These are phyloP conservation scores for Boletales sp. DNA, from an alignment of 768 basidiomycete species.

Conservation along the genomic window DNA sequence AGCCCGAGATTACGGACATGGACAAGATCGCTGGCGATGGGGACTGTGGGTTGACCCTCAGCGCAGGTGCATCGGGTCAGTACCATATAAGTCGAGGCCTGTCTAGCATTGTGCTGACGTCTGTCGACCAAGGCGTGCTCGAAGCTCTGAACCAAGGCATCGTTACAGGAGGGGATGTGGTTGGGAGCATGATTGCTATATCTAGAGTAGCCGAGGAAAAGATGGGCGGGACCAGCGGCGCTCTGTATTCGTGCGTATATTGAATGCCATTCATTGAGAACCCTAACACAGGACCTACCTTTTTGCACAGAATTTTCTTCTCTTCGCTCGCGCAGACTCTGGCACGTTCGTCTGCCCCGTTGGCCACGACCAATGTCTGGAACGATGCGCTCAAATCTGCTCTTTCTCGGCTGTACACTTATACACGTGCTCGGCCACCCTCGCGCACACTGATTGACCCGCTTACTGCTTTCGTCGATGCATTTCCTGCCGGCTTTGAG, in stretches of 20 bases:
- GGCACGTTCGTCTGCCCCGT: conserved; percentile 32
- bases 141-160: conserved; percentile 50
- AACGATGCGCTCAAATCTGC: conserved; percentile 53
- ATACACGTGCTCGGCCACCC: conserved; percentile 86
- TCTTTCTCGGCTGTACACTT: conserved; percentile 63
- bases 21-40: conserved; percentile 94
- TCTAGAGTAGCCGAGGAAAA: conserved; percentile 73
- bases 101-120: no score
- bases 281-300: neutral
- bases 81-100: neutral
- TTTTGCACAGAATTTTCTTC: conserved; percentile 75
- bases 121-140: conserved; percentile 48
- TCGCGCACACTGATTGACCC: conserved; percentile 94
- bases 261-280: neutral
- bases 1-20: conserved; percentile 87
- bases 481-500: conserved; percentile 34
- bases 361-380: conserved; percentile 53
- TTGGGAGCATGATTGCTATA: conserved; percentile 61
- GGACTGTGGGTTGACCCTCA: conserved; percentile 65
- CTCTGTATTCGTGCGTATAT: conserved; percentile 76
- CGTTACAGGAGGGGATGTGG: conserved; percentile 61
- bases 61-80: conserved; percentile 71
- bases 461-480: conserved; percentile 66
- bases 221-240: conserved; percentile 93
- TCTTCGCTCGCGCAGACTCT: conserved; percentile 79